Percentiles rank a stretch among this genome's conserved stretches.
phyloP scores from a whole-genome alignment of 1,284 basidiomycete genomes.

The Apiotrichum gracile region DNA sequence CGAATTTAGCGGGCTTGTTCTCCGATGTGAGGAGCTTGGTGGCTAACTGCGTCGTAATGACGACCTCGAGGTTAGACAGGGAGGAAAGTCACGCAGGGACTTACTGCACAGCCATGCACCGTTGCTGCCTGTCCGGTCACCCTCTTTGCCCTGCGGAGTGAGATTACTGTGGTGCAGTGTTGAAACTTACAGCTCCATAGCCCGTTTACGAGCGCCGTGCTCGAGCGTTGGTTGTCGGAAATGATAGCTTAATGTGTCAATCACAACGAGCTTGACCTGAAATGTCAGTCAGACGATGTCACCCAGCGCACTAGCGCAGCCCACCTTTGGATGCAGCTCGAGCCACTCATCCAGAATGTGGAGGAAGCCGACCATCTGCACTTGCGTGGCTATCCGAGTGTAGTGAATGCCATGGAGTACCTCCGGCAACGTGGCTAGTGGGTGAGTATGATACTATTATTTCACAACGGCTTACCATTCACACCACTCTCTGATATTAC shows the following conservation, averaged over 20 bases:
- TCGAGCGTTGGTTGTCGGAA: slow-evolving; percentile 44
- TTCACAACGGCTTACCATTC: too few relatives aligned
- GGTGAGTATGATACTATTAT: too few relatives aligned
- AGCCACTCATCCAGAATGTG: slow-evolving; percentile 43
- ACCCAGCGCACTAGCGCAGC: not conserved
- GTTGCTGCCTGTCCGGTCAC: slow-evolving; percentile 37
- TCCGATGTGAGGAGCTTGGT: slow-evolving; percentile 43
- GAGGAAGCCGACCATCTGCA: slow-evolving; percentile 43
- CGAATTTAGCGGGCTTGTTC: slow-evolving; percentile 43
- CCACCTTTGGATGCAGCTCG: slow-evolving; percentile 34
- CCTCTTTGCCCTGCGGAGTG: slow-evolving; percentile 32
- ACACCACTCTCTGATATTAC: not conserved
- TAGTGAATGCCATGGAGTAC: slow-evolving; percentile 39
- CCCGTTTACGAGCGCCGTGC: slow-evolving; percentile 22
- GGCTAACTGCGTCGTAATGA: slow-evolving; percentile 43
- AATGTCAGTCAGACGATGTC: not conserved
- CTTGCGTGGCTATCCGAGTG: slow-evolving; percentile 39
- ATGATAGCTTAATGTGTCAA: slow-evolving; percentile 46
- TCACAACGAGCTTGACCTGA: slow-evolving; percentile 41
- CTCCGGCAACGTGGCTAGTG: too few relatives aligned
- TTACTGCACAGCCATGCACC: slow-evolving; percentile 36
- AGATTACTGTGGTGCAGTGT: not conserved
- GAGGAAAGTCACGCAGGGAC: not conserved
- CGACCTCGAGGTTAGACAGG: slow-evolving; percentile 22
- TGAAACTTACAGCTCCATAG: slow-evolving; percentile 38